Percentiles rank a stretch among this genome's conserved stretches.
These are phyloP conservation scores for Schrenkiella parvula DNA, from an alignment of 345 rosid genomes.

Conservation along the genomic window DNA sequence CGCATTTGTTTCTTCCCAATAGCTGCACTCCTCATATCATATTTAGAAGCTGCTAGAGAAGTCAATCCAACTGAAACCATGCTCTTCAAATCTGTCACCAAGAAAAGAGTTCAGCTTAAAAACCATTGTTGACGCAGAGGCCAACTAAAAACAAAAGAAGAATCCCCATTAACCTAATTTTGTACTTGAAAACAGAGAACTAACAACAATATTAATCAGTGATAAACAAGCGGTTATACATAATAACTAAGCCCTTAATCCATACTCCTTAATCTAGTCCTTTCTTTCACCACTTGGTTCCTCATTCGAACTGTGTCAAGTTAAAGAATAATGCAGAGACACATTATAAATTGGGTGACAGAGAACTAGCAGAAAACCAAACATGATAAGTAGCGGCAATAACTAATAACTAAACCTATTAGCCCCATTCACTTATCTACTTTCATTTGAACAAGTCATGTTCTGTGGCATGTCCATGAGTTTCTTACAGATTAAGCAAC, in stretches of 20 bases:
- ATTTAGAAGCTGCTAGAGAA: constrained; percentile 54
- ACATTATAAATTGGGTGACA: not conserved
- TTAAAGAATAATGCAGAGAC: not conserved
- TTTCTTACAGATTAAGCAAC: not conserved
- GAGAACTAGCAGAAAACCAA: not conserved
- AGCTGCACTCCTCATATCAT: constrained; percentile 49
- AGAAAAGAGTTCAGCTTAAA: constrained; percentile 1
- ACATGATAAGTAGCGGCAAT: not conserved
- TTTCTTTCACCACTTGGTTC: not conserved
- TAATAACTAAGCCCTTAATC: not conserved
- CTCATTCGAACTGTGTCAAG: not conserved
- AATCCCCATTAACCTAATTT: not conserved
- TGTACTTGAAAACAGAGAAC: not conserved
- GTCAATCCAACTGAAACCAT: constrained; percentile 80
- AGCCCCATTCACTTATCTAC: not conserved
- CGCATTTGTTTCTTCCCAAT: constrained; percentile 57
- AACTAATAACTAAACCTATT: not conserved
- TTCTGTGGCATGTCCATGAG: not conserved
- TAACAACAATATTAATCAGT: not conserved
- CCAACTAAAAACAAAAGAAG: not conserved
- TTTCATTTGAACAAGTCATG: not conserved
- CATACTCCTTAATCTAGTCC: not conserved
- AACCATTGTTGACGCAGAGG: not conserved
- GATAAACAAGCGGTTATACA: not conserved
- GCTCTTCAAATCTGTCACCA: constrained; percentile 70